Evolutionary conservation across 2,329 filamentous ascomycete species (phyloP), one percentile per base, ranked within the genome.

Genomic region (Xylariaceae sp.): DNA sequence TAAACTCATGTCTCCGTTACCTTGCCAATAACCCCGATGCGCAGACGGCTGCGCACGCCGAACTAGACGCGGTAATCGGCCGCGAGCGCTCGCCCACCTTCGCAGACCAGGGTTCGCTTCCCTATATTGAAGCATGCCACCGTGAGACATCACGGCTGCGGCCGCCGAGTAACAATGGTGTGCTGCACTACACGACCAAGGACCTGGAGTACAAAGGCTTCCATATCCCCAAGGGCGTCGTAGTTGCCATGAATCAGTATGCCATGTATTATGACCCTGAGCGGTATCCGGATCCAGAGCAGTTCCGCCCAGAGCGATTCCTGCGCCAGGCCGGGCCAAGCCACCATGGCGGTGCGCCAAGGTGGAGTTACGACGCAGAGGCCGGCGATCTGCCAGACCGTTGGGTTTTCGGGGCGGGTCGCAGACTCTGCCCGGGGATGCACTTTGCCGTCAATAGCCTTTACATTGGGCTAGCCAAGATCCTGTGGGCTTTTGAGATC

Each of bases 401-500:
- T 6, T 53, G 32, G 6, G 37, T 36, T 13, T 53, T 48, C 18
- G 50, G 50, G 3, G 32, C 29, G 9, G 50, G 50, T 6, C 15
- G 50, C 2, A 42, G 50, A 8, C 20, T 53, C 3, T 53, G 50
- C 9, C 50, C 23, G 2, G 50, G 50, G 4, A 49, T 53, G 21
- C 29, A 53, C n/a, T 36, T 53, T 3, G 32, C 43, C 6, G 50
- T 42, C 6, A 26, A 46, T 1, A 50, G 16, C 15, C 7, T 50
- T 6, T 49, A 37, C n/a, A 20, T 54, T 9, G 39, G 18, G 5
- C 35, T 54, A 2, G 29, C 50, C 11, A 35, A 27, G 3, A 21
- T 54, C n/a, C 9, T 54, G 10, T 54, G 44, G 50, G 44, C 50
- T 5, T 54, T 49, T 18, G 30, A 43, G 42, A 48, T 40, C 7